A percentile compares a stretch with the other conserved stretches of the same genome.
Evolutionary conservation across 2,329 filamentous ascomycete species (phyloP).

Genomic region (Tolypocladium inflatum): DNA sequence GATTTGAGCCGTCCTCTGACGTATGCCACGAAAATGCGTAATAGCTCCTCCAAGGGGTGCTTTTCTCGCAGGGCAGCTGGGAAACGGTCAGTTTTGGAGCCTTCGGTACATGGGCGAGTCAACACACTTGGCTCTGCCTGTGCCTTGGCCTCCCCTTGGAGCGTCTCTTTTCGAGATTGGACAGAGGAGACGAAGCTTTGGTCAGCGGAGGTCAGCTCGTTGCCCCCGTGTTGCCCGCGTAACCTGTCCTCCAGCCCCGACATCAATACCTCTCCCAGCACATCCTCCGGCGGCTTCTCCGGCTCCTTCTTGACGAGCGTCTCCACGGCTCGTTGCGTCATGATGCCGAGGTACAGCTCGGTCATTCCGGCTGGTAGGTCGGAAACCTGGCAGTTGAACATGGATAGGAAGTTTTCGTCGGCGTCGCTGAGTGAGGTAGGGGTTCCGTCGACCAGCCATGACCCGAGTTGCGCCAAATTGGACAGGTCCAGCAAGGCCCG

Average conservation of each 20-base stretch:
- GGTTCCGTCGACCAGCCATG: conserved; percentile 27
- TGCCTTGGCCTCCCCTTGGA: conserved; percentile 18
- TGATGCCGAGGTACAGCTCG: conserved; percentile 36
- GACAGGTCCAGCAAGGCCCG: conserved; percentile 32
- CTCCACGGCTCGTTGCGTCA: conserved; percentile 42
- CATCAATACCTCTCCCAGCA: conserved; percentile 46
- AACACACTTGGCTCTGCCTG: conserved; percentile 7
- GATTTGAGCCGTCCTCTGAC: conserved; percentile 22
- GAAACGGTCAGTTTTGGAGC: conserved; percentile 2
- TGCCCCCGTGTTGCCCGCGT: conserved; percentile 19
- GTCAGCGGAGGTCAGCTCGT: conserved; percentile 23
- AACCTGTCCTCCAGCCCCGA: conserved; percentile 43
- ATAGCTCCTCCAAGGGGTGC: conserved; percentile 29
- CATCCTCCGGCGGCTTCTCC: conserved; percentile 39
- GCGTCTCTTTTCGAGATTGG: conserved; percentile 20
- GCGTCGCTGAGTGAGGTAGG: conserved; percentile 29
- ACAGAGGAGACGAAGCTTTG: conserved; percentile 22
- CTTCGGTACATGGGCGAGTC: background rate
- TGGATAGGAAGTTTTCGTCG: conserved; percentile 34
- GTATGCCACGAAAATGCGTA: conserved; percentile 23
- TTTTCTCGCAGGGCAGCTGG: conserved; percentile 23
- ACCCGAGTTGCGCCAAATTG: conserved; percentile 38
- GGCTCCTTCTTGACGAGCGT: conserved; percentile 40
- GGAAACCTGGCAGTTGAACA: conserved; percentile 35
- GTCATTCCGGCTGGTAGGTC: conserved; percentile 31